Conservation (phyloP, 352 stramenopile genomes). For the Phytophthora capsici region DNA sequence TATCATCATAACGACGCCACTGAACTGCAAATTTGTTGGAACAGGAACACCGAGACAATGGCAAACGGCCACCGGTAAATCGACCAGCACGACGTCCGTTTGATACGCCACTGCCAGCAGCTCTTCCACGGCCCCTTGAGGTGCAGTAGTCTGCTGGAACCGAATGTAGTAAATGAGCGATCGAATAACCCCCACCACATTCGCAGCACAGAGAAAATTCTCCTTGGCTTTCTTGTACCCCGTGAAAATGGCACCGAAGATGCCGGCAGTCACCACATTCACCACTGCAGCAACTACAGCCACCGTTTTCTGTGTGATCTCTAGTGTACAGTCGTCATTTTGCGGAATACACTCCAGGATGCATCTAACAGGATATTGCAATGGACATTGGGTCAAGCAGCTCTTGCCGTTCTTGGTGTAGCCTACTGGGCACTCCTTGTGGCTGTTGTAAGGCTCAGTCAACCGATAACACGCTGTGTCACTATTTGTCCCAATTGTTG, state of each 20-base stretch:
- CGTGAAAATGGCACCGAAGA: constrained; percentile 35
- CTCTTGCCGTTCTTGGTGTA: constrained; percentile 8
- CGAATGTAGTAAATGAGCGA: constrained; percentile 39
- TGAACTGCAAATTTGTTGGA: constrained; percentile 17
- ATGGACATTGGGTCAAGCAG: constrained; percentile 43
- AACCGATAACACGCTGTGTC: constrained; percentile 31
- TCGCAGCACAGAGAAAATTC: constrained; percentile 25
- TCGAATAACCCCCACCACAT: constrained; percentile 13
- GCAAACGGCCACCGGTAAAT: constrained; percentile 55
- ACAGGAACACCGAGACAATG: constrained; percentile 51
- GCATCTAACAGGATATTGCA: constrained; percentile 63
- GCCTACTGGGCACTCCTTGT: constrained; percentile 16
- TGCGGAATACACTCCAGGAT: constrained; percentile 67
- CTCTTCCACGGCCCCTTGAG: constrained; percentile 23
- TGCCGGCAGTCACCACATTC: constrained; percentile 34
- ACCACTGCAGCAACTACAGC: constrained; percentile 37
- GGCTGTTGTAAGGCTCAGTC: constrained; percentile 7
- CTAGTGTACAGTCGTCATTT: constrained; percentile 56
- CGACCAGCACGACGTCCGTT: constrained; percentile 52
- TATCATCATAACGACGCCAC: constrained; percentile 13
- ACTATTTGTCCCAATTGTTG: constrained; percentile 9
- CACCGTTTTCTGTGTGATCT: constrained; percentile 38
- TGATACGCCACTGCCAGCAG: constrained; percentile 22
- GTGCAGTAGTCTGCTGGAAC: constrained; percentile 20
- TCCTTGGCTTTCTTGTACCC: constrained; percentile 16